A percentile compares a stretch with the other conserved stretches of the same genome.
phyloP scores from a whole-genome alignment of 1,284 basidiomycete species.

The Acaromyces ingoldii region DNA sequence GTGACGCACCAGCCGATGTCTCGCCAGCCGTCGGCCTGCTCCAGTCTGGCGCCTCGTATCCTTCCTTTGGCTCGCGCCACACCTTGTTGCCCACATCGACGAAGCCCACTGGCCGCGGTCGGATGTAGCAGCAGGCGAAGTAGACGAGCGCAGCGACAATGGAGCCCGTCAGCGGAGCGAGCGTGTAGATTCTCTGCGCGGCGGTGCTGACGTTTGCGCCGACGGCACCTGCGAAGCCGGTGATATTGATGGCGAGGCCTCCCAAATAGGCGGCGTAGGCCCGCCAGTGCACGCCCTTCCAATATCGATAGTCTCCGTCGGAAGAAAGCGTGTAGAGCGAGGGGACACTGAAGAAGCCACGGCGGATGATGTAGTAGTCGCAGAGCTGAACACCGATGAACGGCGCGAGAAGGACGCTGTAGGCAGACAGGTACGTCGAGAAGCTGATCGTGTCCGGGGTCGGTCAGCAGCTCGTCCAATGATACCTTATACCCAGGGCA shows the following conservation, averaged over 20 bases:
- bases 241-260: slow-evolving; percentile 75
- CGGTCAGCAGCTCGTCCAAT: too few species aligned
- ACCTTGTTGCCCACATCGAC: background rate
- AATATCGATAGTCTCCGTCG: slow-evolving; percentile 71
- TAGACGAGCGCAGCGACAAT: slow-evolving; percentile 44
- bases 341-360: slow-evolving; percentile 66
- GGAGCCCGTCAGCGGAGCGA: slow-evolving; percentile 51
- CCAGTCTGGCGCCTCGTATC: slow-evolving; percentile 1
- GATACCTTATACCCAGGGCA: too few species aligned
- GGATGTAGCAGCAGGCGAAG: slow-evolving; percentile 29
- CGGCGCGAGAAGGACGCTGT: slow-evolving; percentile 51
- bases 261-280: slow-evolving; percentile 68
- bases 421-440: slow-evolving; percentile 75
- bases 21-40: background rate
- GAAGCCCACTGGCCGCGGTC: slow-evolving; percentile 11
- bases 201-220: slow-evolving; percentile 38
- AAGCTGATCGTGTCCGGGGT: slow-evolving; percentile 71
- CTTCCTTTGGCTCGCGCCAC: slow-evolving; percentile 1
- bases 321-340: slow-evolving; percentile 58
- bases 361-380: slow-evolving; percentile 72
- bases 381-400: slow-evolving; percentile 53
- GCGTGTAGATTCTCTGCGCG: slow-evolving; percentile 46
- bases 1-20: too few species aligned
- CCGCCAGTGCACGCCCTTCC: slow-evolving; percentile 61
- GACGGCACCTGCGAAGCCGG: slow-evolving; percentile 62